Percentiles rank a stretch among this genome's conserved stretches.
These are phyloP conservation scores for Podospora pseudocomata DNA, from an alignment of 495 filamentous ascomycete genomes.

Conservation along the genomic window DNA sequence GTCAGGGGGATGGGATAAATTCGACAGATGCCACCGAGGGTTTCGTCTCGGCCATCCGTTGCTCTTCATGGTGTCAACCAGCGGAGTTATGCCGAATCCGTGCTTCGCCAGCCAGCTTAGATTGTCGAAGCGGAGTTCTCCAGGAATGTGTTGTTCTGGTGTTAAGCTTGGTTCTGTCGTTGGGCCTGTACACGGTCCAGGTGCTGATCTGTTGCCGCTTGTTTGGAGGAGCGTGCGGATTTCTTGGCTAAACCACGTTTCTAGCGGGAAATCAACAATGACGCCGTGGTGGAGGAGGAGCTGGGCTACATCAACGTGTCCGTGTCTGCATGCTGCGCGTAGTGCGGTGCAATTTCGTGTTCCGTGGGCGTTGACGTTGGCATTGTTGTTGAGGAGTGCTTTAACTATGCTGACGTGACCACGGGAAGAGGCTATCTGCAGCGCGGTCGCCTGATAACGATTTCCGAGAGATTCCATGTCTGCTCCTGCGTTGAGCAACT, in stretches of 20 bases:
- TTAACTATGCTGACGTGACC: not conserved
- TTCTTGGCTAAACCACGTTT: not conserved
- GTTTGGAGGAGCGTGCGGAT: not conserved
- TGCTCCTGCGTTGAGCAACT: not conserved
- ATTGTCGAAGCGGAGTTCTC: not conserved
- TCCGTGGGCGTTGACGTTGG: not conserved
- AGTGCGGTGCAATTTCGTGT: not conserved
- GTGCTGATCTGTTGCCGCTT: not conserved
- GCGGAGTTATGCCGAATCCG: not conserved
- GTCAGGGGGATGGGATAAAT: not conserved
- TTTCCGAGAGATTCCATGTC: not conserved
- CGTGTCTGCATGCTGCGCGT: not conserved
- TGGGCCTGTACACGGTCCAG: not conserved
- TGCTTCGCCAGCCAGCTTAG: not conserved
- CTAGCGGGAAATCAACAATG: not conserved
- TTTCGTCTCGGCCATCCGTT: slow-evolving; percentile 1
- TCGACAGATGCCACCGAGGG: not conserved
- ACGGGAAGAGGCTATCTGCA: not conserved
- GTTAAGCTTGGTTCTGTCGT: not conserved
- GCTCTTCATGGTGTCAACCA: not conserved
- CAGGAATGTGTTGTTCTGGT: not conserved
- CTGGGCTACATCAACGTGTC: not conserved
- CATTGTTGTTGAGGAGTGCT: not conserved
- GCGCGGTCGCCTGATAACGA: not conserved
- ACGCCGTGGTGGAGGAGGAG: not conserved